Evolutionary conservation across 345 rosid species (phyloP), one percentile per base, ranked within the genome.

Genomic region (Rhodomyrtus tomentosa): DNA sequence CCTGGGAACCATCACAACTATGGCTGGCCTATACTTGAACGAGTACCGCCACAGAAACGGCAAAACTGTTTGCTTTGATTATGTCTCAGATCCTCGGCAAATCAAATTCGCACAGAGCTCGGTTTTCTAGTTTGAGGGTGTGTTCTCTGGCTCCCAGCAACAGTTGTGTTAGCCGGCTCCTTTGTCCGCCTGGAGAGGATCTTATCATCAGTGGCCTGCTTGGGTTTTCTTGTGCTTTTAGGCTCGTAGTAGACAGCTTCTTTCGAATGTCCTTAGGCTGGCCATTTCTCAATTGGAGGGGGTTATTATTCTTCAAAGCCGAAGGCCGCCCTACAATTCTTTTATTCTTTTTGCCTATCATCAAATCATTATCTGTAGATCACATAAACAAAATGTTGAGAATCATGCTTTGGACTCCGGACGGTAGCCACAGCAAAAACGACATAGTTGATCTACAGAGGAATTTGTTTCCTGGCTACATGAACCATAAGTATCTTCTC

Each of bases 281-380:
- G 22, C 80, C 85, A 36, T 88, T 90, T 85, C 91, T 86, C 21
- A 84, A 86, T 76, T 83, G 91, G 50, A 86, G 76, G 55, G 12
- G 25, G 54, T 83, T 83, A 27, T 87, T 87, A 55, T 86, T 89
- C 88, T 86, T 88, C 86, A 80, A 83, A 48, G 87, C 86, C 21
- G 85, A 36, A 12, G 88, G 85, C 58, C 82, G 84, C 38, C 56
- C 90, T 50, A 83, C 72, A 83, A 83, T 85, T 20, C 76, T 85
- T 84, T 55, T 87, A 89, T 88, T 90, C 83, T 81, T 91, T 84
- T 87, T 87, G 80, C 94, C 92, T 51, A 93, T 90, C 84, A 90
- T 82, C 13, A 88, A 90, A 89, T 93, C 95, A 32, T 93, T 93
- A 73, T 89, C 95, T 93, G 73, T 42, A 84, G 15, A 58, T 8